Conservation (phyloP, 73 alveolate genomes). For the Paramecium tetraurelia region DNA sequence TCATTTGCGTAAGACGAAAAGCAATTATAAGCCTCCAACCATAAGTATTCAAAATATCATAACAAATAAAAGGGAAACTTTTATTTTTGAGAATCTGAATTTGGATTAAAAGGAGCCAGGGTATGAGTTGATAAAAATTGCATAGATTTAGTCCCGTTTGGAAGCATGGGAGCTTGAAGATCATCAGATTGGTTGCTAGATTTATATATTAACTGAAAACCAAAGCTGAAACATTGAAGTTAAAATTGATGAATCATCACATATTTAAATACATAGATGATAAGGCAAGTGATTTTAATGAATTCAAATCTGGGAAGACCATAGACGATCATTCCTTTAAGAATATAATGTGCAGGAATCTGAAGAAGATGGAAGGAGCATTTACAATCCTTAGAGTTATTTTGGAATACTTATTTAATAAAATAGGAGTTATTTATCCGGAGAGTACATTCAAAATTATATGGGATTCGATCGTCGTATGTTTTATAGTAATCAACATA, state of each 20-base stretch:
- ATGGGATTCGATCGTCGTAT: conserved; percentile 25
- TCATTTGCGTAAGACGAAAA: neutral
- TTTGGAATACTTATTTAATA: neutral
- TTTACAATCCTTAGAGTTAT: neutral
- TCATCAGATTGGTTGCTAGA: conserved; percentile 12
- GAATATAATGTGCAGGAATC: neutral
- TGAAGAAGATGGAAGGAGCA: neutral
- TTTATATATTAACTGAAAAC: conserved; percentile 6
- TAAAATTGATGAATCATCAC: neutral
- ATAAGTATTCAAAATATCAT: neutral
- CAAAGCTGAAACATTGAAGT: neutral
- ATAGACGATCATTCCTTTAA: neutral
- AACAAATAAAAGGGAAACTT: neutral
- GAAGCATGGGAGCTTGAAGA: neutral
- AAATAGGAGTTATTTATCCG: conserved; percentile 2
- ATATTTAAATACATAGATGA: conserved; percentile 20
- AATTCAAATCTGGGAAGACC: neutral
- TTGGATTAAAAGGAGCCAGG: neutral
- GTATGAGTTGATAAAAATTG: neutral
- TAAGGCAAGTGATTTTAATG: neutral
- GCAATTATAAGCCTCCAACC: neutral
- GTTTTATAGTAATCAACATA: conserved; percentile 12
- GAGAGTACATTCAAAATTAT: conserved; percentile 20
- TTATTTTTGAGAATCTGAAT: neutral
- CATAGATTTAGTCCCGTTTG: conserved; percentile 1